phyloP scores from a whole-genome alignment of 2,329 filamentous ascomycete genomes.

The Pseudogymnoascus sp. region DNA sequence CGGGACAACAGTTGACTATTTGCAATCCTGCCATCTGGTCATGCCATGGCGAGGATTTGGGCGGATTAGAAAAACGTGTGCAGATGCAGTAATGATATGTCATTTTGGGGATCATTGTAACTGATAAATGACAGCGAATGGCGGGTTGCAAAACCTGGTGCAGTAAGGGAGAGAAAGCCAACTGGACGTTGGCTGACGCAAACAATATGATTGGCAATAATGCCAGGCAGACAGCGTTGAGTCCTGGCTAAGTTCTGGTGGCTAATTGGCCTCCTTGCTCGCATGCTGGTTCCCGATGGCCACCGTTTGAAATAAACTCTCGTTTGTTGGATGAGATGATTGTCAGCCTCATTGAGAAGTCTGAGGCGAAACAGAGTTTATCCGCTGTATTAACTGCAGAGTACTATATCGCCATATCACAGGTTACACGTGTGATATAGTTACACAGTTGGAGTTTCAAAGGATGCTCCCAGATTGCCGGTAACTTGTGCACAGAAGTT shows the following conservation, averaged over 20 bases:
- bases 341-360: background rate
- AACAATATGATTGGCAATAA: slow-evolving; percentile 2
- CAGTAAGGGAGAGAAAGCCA: background rate
- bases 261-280: background rate
- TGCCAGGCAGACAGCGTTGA: background rate
- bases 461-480: background rate
- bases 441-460: background rate
- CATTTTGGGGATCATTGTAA: background rate
- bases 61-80: background rate
- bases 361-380: background rate
- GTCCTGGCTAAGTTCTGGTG: background rate
- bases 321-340: background rate
- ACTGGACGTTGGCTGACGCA: background rate
- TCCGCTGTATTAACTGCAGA: background rate
- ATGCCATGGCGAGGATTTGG: background rate
- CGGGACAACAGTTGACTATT: background rate
- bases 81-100: slow-evolving; percentile 2
- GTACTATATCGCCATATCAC: background rate
- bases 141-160: background rate
- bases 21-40: background rate
- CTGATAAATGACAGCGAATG: background rate
- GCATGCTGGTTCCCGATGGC: background rate
- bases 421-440: background rate
- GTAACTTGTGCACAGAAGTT: background rate
- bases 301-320: background rate